These are phyloP conservation scores for Waltergamsia citrina DNA, from an alignment of 2,329 filamentous ascomycete genomes.

Conservation along the genomic window DNA sequence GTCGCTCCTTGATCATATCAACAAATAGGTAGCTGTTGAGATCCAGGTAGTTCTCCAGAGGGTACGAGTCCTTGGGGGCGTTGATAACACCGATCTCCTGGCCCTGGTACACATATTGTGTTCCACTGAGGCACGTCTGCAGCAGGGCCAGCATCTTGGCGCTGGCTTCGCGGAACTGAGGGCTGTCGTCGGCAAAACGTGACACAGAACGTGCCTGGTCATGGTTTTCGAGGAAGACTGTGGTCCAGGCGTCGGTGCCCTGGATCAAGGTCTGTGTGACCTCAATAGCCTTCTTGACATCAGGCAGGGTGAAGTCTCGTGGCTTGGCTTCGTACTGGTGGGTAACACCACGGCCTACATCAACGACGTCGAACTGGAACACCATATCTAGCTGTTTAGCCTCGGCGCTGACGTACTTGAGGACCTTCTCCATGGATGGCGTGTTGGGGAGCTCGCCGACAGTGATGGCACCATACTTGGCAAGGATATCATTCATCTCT, in stretches of 20 bases:
- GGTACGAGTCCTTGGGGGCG: conserved; percentile 45
- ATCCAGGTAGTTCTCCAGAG: conserved; percentile 43
- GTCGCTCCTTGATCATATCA: conserved; percentile 17
- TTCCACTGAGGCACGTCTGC: conserved; percentile 43
- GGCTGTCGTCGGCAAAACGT: conserved; percentile 39
- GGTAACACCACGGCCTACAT: conserved; percentile 43
- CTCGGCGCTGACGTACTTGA: conserved; percentile 48
- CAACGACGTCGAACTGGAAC: conserved; percentile 57
- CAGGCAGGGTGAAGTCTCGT: conserved; percentile 32
- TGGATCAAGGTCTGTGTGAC: conserved; percentile 42
- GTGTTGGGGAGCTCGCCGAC: conserved; percentile 62
- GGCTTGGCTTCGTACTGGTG: conserved; percentile 41
- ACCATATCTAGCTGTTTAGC: conserved; percentile 59
- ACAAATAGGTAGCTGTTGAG: conserved; percentile 36
- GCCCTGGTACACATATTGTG: conserved; percentile 58
- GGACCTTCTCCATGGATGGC: conserved; percentile 44
- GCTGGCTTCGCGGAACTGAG: conserved; percentile 33
- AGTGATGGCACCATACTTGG: conserved; percentile 55
- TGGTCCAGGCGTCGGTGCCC: conserved; percentile 51
- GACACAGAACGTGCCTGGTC: conserved; percentile 52
- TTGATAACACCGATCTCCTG: conserved; percentile 59
- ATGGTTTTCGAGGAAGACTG: conserved; percentile 56
- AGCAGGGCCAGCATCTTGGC: conserved; percentile 52
- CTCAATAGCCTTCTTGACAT: conserved; percentile 36
- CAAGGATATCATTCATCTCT: conserved; percentile 55